Evolutionary conservation across 2,329 filamentous ascomycete genomes (phyloP).

Genomic region (Blastomyces gilchristii): DNA sequence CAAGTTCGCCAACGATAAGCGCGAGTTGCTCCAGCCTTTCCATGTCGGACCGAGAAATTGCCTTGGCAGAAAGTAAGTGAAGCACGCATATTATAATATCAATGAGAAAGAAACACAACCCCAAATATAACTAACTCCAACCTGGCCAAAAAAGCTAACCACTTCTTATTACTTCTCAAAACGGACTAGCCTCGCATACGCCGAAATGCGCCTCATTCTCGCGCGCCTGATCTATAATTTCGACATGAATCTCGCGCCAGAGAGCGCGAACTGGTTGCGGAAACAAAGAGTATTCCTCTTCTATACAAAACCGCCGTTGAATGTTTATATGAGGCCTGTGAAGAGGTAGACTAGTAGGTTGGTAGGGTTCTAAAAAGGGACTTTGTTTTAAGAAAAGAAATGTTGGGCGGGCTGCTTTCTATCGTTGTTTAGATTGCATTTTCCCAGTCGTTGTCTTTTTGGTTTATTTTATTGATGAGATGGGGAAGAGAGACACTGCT

Average conservation of each 20-base stretch:
- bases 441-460: no score
- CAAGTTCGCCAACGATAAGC: slow-evolving; percentile 34
- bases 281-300: slow-evolving; percentile 32
- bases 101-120: no score
- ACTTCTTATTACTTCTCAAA: neutral
- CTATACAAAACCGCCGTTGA: slow-evolving; percentile 35
- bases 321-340: slow-evolving; percentile 28
- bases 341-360: neutral
- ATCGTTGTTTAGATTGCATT: no score
- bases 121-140: no score
- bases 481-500: no score
- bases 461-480: no score
- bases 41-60: slow-evolving; percentile 42
- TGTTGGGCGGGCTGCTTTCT: no score
- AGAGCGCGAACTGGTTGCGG: slow-evolving; percentile 31
- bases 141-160: neutral
- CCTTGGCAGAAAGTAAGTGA: slow-evolving; percentile 40
- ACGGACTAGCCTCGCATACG: slow-evolving; percentile 37
- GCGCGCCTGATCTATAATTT: slow-evolving; percentile 42
- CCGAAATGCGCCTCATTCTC: slow-evolving; percentile 43
- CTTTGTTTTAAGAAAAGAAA: no score
- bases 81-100: neutral
- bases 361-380: neutral
- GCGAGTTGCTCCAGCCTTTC: slow-evolving; percentile 40
- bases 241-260: slow-evolving; percentile 35